Evolutionary conservation across 805 yeast species (phyloP).

Genomic region (Starmerella asiatica): DNA sequence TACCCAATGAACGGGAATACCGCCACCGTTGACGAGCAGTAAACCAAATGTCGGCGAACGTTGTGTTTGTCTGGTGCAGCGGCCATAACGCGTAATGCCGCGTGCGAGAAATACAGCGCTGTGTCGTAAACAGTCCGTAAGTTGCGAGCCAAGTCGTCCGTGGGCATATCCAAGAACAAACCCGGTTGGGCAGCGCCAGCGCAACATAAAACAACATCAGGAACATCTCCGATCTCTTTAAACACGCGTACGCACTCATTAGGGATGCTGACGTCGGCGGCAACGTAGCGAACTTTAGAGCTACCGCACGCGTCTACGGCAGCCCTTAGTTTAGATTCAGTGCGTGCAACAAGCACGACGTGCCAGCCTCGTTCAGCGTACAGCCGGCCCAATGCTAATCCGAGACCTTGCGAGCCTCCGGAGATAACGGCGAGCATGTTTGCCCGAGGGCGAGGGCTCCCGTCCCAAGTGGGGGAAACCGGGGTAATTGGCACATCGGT

Average conservation of each 20-base stretch:
- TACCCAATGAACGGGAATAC: slow-evolving; percentile 86
- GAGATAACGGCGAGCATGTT: slow-evolving; percentile 58
- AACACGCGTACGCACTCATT: slow-evolving; percentile 37
- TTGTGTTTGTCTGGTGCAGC: slow-evolving; percentile 18
- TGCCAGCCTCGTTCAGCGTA: slow-evolving; percentile 43
- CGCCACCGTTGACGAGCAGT: slow-evolving; percentile 65
- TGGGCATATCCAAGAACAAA: slow-evolving; percentile 52
- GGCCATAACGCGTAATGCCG: slow-evolving; percentile 30
- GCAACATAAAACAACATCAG: slow-evolving; percentile 69
- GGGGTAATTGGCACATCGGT: no score
- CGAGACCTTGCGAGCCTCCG: slow-evolving; percentile 93
- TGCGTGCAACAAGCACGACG: slow-evolving; percentile 67
- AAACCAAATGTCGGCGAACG: slow-evolving; percentile 39
- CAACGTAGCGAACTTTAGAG: slow-evolving; percentile 30
- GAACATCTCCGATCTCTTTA: slow-evolving; percentile 30
- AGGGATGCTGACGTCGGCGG: slow-evolving; percentile 56
- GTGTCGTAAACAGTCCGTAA: slow-evolving; percentile 60
- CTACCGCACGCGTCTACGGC: slow-evolving; percentile 38
- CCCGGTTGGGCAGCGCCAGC: slow-evolving; percentile 82
- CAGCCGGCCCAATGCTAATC: slow-evolving; percentile 58
- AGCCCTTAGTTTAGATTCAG: slow-evolving; percentile 41
- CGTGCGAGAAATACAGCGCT: slow-evolving; percentile 58
- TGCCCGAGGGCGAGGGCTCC: slow-evolving; percentile 22
- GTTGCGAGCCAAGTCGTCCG: slow-evolving; percentile 47
- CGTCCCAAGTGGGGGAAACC: no score